Percentiles rank a stretch among this genome's conserved stretches.
Evolutionary conservation across 768 basidiomycete genomes (phyloP).

Genomic region (Paxillus rubicundulus): DNA sequence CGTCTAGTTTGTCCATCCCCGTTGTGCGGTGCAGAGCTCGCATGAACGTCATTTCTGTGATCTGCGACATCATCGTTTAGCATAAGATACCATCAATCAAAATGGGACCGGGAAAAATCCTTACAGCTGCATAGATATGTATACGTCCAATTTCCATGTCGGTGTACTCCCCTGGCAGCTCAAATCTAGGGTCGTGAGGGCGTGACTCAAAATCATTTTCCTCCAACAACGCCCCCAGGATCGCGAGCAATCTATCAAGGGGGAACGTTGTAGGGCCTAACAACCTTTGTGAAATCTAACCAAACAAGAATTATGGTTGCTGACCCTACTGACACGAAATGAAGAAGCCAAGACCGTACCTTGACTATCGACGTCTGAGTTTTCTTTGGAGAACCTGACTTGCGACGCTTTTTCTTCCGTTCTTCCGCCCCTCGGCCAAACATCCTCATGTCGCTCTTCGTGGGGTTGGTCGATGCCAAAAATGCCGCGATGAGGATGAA

Average conservation of each 20-base stretch:
- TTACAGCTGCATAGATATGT: slow-evolving; percentile 56
- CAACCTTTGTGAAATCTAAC: slow-evolving; percentile 70
- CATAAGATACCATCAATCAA: not conserved
- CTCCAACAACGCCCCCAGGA: slow-evolving; percentile 73
- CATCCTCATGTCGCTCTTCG: slow-evolving; percentile 76
- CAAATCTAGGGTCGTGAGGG: slow-evolving; percentile 44
- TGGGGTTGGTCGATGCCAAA: slow-evolving; percentile 82
- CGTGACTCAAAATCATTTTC: slow-evolving; percentile 59
- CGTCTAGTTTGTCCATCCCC: slow-evolving; percentile 60
- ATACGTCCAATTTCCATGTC: slow-evolving; percentile 70
- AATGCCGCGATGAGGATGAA: slow-evolving; percentile 76
- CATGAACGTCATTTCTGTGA: slow-evolving; percentile 62
- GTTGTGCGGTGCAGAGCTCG: slow-evolving; percentile 67
- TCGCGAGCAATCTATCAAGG: slow-evolving; percentile 75
- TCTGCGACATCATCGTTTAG: slow-evolving; percentile 37
- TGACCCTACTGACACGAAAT: not conserved
- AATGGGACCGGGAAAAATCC: slow-evolving; percentile 20
- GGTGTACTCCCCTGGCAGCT: slow-evolving; percentile 64
- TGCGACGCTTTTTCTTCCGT: slow-evolving; percentile 52
- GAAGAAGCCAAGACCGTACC: slow-evolving; percentile 26
- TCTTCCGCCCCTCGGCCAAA: slow-evolving; percentile 76
- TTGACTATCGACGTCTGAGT: slow-evolving; percentile 45
- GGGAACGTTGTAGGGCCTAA: slow-evolving; percentile 78
- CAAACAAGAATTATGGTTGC: not conserved
- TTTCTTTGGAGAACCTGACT: slow-evolving; percentile 37